phyloP scores from a whole-genome alignment of 2,329 filamentous ascomycete species.

The Pseudocercospora fuligena region DNA sequence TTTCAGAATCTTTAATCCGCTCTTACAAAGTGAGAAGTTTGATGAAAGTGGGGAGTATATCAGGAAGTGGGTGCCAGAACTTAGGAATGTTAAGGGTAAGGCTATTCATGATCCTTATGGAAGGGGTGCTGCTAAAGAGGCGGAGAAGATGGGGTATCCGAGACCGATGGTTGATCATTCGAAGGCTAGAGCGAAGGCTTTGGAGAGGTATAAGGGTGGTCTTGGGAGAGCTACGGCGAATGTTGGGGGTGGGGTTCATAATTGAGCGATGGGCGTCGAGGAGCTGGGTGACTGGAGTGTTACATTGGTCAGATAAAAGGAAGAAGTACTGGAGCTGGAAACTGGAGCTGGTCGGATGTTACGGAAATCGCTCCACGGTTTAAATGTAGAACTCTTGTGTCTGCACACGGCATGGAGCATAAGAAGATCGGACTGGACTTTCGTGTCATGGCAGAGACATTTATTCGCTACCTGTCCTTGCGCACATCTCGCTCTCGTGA shows the following conservation, averaged over 20 bases:
- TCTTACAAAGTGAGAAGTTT: slow-evolving; percentile 84
- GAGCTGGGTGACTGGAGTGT: too few relatives aligned
- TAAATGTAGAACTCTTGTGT: too few relatives aligned
- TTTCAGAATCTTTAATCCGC: slow-evolving; percentile 87
- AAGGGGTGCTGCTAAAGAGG: slow-evolving; percentile 63
- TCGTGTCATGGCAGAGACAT: too few relatives aligned
- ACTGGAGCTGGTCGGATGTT: too few relatives aligned
- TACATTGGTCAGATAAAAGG: too few relatives aligned
- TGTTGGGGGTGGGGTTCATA: slow-evolving; percentile 41
- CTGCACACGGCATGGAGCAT: too few relatives aligned
- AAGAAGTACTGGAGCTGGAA: too few relatives aligned
- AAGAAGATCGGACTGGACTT: too few relatives aligned
- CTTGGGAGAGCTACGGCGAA: slow-evolving; percentile 57
- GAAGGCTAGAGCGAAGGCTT: slow-evolving; percentile 66
- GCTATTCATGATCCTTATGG: slow-evolving; percentile 82
- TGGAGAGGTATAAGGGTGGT: slow-evolving; percentile 72
- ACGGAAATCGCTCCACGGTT: too few relatives aligned
- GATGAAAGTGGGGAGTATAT: slow-evolving; percentile 81
- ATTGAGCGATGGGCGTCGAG: slow-evolving; percentile 23
- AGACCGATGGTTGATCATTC: slow-evolving; percentile 76
- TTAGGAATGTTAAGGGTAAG: slow-evolving; percentile 66
- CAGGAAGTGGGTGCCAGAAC: slow-evolving; percentile 78
- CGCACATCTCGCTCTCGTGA: too few relatives aligned
- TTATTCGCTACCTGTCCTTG: too few relatives aligned
- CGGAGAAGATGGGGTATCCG: slow-evolving; percentile 73